These are phyloP conservation scores for Alternaria angustiovoidea DNA, from an alignment of 2,329 filamentous ascomycete species.

Conservation along the genomic window DNA sequence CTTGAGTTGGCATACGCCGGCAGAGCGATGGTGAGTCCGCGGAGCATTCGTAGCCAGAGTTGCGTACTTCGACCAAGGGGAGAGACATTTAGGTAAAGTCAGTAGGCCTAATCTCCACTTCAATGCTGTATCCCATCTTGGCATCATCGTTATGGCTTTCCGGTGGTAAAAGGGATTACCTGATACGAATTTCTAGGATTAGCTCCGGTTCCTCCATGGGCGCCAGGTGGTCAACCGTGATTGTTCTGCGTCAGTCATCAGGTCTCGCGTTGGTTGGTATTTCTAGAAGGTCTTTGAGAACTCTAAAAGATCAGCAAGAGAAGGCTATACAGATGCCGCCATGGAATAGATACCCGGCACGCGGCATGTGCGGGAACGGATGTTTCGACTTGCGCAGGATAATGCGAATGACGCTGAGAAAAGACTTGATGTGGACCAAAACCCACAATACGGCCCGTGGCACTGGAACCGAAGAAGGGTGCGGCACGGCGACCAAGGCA, in stretches of 20 bases:
- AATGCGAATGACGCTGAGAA: not conserved
- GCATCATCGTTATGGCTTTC: no score
- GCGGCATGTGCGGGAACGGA: not conserved
- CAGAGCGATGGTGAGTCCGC: not conserved
- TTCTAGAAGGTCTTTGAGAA: not conserved
- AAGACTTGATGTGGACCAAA: not conserved
- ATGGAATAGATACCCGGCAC: not conserved
- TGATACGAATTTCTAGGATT: no score
- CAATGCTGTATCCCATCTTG: no score
- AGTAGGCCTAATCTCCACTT: no score
- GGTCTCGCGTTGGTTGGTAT: not conserved
- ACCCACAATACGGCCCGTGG: not conserved
- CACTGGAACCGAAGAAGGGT: not conserved
- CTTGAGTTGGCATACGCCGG: not conserved
- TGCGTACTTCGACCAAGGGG: not conserved
- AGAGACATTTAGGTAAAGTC: no score
- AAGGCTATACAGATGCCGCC: not conserved
- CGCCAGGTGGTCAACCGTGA: no score
- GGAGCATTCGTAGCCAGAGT: not conserved
- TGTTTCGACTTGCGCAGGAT: not conserved
- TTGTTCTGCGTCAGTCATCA: not conserved
- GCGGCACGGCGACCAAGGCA: not conserved
- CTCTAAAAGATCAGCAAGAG: not conserved
- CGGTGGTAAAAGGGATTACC: no score
- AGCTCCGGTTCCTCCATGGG: no score